Evolutionary conservation across 192 early-diverging fungal species (phyloP).

Genomic region (Allomyces javanicus): DNA sequence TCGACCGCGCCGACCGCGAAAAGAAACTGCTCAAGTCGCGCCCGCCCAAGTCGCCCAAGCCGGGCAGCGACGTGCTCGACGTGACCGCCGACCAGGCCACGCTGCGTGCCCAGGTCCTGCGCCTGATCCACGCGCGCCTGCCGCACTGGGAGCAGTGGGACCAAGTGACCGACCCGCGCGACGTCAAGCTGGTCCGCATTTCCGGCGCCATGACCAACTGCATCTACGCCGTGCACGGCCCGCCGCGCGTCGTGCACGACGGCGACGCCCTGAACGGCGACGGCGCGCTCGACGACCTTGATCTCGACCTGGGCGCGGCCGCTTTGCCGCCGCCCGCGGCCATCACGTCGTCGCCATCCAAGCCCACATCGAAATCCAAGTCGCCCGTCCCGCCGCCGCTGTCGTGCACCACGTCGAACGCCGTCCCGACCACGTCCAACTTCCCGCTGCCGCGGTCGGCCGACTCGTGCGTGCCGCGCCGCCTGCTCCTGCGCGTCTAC

Average conservation of each 20-base stretch:
- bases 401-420: not conserved
- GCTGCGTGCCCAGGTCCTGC: not conserved
- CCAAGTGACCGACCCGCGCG: not conserved
- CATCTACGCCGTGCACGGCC: not conserved
- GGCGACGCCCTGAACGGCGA: not conserved
- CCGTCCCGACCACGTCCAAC: not conserved
- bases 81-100: not conserved
- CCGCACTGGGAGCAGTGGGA: not conserved
- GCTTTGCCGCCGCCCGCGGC: not conserved
- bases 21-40: not conserved
- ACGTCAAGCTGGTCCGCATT: not conserved
- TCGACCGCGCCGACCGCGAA: not conserved
- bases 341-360: too few species aligned
- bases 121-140: not conserved
- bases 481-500: constrained; percentile 47
- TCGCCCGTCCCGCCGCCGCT: too few species aligned
- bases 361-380: too few species aligned
- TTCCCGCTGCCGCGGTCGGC: not conserved
- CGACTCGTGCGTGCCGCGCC: not conserved
- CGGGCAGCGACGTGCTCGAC: not conserved
- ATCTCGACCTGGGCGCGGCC: not conserved
- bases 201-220: not conserved
- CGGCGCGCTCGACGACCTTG: not conserved
- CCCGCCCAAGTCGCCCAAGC: not conserved
- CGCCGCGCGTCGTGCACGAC: not conserved